These are phyloP conservation scores for Gastrolobium villosum DNA, from an alignment of 306 rosid species.

Conservation along the genomic window DNA sequence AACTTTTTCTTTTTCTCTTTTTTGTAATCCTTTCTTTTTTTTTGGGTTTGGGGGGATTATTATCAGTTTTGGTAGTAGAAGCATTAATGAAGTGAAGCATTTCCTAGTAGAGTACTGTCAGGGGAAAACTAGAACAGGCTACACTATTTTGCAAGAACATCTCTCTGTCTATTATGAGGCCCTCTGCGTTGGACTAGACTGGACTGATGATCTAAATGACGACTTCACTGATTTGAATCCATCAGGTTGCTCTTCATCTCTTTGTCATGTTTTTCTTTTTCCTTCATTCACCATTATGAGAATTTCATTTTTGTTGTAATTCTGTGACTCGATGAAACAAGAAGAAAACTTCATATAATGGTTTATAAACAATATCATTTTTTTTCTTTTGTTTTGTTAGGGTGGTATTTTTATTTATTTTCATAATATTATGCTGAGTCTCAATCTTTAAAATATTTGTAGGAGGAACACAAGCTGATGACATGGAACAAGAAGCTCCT, in stretches of 20 bases:
- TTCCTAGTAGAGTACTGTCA: constrained; percentile 56
- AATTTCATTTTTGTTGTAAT: too few species aligned
- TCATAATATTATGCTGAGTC: neutral
- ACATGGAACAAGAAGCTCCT: constrained; percentile 22
- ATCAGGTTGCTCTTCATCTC: constrained; percentile 41
- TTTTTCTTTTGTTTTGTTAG: neutral
- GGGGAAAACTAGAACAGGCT: constrained; percentile 55
- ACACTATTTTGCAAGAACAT: constrained; percentile 62
- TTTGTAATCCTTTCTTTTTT: neutral
- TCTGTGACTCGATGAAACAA: neutral
- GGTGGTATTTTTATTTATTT: neutral
- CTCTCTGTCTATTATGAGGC: constrained; percentile 68
- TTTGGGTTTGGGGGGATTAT: neutral
- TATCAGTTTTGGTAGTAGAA: constrained; percentile 63
- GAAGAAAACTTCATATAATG: neutral
- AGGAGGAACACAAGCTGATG: constrained; percentile 26
- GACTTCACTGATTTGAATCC: constrained; percentile 28
- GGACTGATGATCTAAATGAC: constrained; percentile 52
- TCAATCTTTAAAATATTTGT: neutral
- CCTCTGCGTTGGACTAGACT: constrained; percentile 68
- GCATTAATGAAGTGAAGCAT: constrained; percentile 60
- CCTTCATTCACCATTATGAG: neutral
- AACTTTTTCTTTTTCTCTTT: neutral
- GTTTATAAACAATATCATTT: neutral
- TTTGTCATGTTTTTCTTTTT: neutral